Conservation (phyloP, 164 flowering plant species). For the Pachysandra terminalis region DNA sequence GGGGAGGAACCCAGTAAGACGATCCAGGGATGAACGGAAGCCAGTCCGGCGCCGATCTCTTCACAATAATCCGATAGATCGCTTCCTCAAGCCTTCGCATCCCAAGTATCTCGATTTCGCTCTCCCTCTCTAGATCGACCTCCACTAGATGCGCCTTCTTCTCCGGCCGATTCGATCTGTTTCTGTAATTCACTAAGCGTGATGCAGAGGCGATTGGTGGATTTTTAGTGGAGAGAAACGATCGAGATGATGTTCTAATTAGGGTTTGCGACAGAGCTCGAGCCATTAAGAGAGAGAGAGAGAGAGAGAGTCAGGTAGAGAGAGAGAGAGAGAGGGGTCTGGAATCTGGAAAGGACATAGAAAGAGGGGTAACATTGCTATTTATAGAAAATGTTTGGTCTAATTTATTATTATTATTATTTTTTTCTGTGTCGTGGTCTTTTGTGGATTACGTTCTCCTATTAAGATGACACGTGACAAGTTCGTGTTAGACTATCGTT, state of each 20-base stretch:
- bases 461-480: too few species aligned
- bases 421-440: too few species aligned
- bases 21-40: slow-evolving; percentile 54
- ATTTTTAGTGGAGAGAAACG: neutral
- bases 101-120: slow-evolving; percentile 8
- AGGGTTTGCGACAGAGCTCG: slow-evolving; percentile 21
- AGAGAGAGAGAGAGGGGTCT: too few species aligned
- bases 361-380: too few species aligned
- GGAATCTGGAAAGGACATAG: too few species aligned
- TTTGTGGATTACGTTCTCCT: too few species aligned
- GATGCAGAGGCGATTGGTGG: slow-evolving; percentile 2
- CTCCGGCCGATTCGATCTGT: slow-evolving; percentile 18
- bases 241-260: neutral
- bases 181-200: slow-evolving; percentile 15
- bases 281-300: slow-evolving; percentile 10
- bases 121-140: slow-evolving; percentile 18
- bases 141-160: slow-evolving; percentile 15
- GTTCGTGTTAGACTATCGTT: too few species aligned
- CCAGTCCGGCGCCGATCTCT: slow-evolving; percentile 49
- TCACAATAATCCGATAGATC: slow-evolving; percentile 37
- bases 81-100: slow-evolving; percentile 38
- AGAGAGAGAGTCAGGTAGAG: neutral
- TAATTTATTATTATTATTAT: too few species aligned
- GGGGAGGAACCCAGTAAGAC: slow-evolving; percentile 39
- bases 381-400: too few species aligned